Base-by-base conservation (phyloP, 2,329 filamentous ascomycete species). In the Harringtonia aguacate region DNA sequence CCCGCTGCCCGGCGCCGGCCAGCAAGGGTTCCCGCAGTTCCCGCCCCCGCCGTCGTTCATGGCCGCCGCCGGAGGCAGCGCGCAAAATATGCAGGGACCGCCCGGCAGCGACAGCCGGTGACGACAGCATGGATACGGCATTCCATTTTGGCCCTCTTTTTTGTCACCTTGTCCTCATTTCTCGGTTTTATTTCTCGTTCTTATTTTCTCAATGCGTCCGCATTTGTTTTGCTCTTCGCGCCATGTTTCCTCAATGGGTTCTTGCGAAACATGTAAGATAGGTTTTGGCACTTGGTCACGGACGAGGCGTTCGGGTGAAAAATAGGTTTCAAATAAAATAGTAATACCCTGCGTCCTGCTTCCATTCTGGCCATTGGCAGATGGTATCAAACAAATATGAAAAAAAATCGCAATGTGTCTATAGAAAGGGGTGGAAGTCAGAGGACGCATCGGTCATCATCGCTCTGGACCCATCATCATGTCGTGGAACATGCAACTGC, bases 31-130 rank as follows among this genome's bases (percentile, higher is more conserved):
- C 46, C 64, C 64, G 5, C 58, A 55, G 3, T 61, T 63, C 10
- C 60, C n/a, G n/a, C n/a, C 59, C 4, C 53, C 63, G 12, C 63
- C 63, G 21, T 47, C 48, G 8, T 49, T 20, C 56, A 62, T 38
- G 63, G 62, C 33, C 39, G 55, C 53, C 14, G 60, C 61, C 20
- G 59, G 61, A 21, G 54, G n/a, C n/a, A n/a, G n/a, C n/a, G n/a
- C n/a, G n/a, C n/a, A n/a, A n/a, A n/a, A n/a, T n/a, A n/a, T 58
- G 21, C 63, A 62, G 20, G 66, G 66, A 30, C 63, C 61, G 28
- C 64, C 38, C 20, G 50, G 48, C n/a, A 28, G 35, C 13, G 52
- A 51, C 36, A 51, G 66, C 31, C 60, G 61, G 56, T 69, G 55
- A 57, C 30, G 24, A 31, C 30, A 13, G 14, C 5, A 12, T 6